Base-by-base conservation (phyloP, 1,284 basidiomycete species). In the Rhodotorula sp. region DNA sequence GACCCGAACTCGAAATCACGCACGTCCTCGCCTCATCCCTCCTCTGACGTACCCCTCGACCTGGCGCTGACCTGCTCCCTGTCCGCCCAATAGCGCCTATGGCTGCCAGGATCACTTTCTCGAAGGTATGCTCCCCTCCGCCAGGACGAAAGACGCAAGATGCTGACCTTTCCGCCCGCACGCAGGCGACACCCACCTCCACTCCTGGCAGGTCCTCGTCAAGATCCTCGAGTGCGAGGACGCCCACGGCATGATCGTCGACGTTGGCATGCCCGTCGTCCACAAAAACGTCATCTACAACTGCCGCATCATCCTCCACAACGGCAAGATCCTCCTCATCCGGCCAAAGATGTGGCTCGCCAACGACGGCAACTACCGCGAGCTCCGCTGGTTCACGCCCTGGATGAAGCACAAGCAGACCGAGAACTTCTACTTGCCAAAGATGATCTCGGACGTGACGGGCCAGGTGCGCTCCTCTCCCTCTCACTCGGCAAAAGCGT, bases 301-400 rank as follows among this genome's bases (percentile, higher is more conserved):
- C 81, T 97, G 94, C 81, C 89, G 97, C 29, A 85, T 98, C 48
- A 90, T 98, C 79, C 87, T 96, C 53, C 86, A 94, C 80, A 86
- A 96, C 82, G 86, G 88, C 60, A 87, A 92, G 82, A 94, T 99
- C 75, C 82, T 97, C 2, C 87, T 97, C 77, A 97, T 99, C 77
- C 88, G 97, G 21, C 97, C 96, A 0, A 99, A 99, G 84, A 95
- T 99, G 94, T 99, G 96, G 96, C 86, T 99, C 71, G 96, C 96
- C 5, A 99, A 99, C 80, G 94, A 98, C 78, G 96, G 96, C 19
- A 98, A 99, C 81, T 99, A 99, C 81, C 90, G 96, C 58, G 96
- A 99, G 82, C 85, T 98, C 78, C 86, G 97, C 48, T 96, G 93
- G 83, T 99, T 99, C 78, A 94, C 96, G 1, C 94, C 96, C 0